Percentiles rank a stretch among this genome's conserved stretches.
These are phyloP conservation scores for Dichotomopilus funicola DNA, from an alignment of 2,329 filamentous ascomycete species.

Conservation along the genomic window DNA sequence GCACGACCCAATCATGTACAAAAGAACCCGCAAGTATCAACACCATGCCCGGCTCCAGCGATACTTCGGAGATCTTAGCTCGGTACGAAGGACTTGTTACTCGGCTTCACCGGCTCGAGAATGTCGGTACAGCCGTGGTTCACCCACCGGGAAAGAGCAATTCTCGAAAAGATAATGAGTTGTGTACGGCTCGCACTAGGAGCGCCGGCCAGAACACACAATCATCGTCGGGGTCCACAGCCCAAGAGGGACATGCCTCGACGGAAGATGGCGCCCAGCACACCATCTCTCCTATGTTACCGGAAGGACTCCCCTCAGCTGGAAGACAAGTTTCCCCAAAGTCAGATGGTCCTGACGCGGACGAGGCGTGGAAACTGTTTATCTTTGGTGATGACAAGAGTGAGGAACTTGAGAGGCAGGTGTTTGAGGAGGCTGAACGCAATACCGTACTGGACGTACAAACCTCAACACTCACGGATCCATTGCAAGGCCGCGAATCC, in stretches of 20 bases:
- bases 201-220: too few species aligned
- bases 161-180: neutral
- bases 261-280: too few species aligned
- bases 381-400: constrained; percentile 22
- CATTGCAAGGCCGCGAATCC: neutral
- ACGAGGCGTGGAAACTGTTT: constrained; percentile 25
- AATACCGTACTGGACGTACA: constrained; percentile 17
- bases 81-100: constrained; percentile 13
- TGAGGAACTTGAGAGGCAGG: constrained; percentile 16
- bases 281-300: too few species aligned
- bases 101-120: constrained; percentile 7
- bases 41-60: constrained; percentile 8
- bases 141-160: neutral
- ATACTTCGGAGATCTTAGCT: constrained; percentile 13
- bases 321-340: neutral
- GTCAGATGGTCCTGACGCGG: constrained; percentile 8
- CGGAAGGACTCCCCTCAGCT: neutral
- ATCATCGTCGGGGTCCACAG: too few species aligned
- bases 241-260: too few species aligned
- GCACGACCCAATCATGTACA: too few species aligned
- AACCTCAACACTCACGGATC: constrained; percentile 12
- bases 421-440: constrained; percentile 21
- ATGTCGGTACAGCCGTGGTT: neutral
- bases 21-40: neutral
- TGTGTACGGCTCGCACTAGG: too few species aligned